These are phyloP conservation scores for Apiotrichum laibachii DNA, from an alignment of 1,284 basidiomycete species.

Conservation along the genomic window DNA sequence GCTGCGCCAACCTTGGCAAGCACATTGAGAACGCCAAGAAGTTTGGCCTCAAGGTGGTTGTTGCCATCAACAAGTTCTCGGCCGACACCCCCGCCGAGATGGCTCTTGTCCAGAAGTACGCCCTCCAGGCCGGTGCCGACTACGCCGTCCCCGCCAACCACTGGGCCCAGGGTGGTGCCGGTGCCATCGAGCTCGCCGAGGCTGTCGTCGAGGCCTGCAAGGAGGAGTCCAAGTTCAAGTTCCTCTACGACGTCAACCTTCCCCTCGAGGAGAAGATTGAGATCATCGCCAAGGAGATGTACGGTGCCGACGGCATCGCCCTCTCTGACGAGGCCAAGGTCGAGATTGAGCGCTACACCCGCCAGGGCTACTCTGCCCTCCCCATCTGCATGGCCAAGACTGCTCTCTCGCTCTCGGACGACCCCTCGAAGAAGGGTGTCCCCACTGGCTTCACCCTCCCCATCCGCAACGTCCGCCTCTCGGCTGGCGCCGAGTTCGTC, in stretches of 20 bases:
- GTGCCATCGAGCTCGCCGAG: conserved; percentile 80
- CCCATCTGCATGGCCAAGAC: conserved; percentile 98
- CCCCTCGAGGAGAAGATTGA: conserved; percentile 84
- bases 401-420: conserved; percentile 92
- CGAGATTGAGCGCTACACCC: conserved; percentile 88
- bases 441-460: conserved; percentile 90
- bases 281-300: conserved; percentile 83
- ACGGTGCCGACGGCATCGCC: conserved; percentile 84
- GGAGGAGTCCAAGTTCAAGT: conserved; percentile 77
- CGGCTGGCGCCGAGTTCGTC: conserved; percentile 92
- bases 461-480: conserved; percentile 81
- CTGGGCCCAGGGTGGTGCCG: conserved; percentile 90
- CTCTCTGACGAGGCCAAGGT: conserved; percentile 76
- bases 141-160: conserved; percentile 94
- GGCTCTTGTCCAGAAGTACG: conserved; percentile 74
- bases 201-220: conserved; percentile 82
- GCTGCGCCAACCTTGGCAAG: conserved; percentile 87
- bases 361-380: conserved; percentile 58
- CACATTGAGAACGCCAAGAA: conserved; percentile 95
- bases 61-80: conserved; percentile 94
- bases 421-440: conserved; percentile 85
- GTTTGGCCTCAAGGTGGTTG: conserved; percentile 94
- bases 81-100: conserved; percentile 90
- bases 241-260: conserved; percentile 81
- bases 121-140: conserved; percentile 84